A percentile compares a stretch with the other conserved stretches of the same genome.
Conservation (phyloP, 768 basidiomycete species). For the Scleroderma bovista region DNA sequence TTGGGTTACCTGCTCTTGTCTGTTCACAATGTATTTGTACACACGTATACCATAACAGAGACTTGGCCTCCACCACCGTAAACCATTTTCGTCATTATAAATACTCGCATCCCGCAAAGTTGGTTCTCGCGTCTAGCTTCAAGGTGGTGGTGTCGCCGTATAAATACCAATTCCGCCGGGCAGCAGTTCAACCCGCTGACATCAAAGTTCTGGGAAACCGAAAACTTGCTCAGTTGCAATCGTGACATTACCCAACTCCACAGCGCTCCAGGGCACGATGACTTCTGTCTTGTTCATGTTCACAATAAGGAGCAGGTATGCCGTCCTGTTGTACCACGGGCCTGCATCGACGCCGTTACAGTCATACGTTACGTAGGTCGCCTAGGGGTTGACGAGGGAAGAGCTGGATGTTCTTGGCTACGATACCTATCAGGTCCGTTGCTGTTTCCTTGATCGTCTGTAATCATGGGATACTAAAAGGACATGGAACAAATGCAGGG, state of each 20-base stretch:
- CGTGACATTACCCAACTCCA: conserved; percentile 14
- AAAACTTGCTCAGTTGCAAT: conserved; percentile 15
- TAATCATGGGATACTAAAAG: conserved; percentile 12
- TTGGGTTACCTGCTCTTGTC: no score
- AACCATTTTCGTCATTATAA: no score
- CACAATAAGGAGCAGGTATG: conserved; percentile 17
- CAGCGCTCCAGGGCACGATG: conserved; percentile 11
- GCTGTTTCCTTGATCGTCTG: conserved; percentile 21
- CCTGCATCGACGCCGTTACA: conserved; percentile 20
- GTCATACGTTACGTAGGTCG: conserved; percentile 4
- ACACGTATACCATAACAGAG: no score
- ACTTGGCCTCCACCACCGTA: no score
- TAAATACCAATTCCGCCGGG: conserved; percentile 20
- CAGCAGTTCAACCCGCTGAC: conserved; percentile 15
- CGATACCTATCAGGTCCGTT: not conserved
- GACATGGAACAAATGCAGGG: no score
- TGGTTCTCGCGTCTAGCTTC: no score
- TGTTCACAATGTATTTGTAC: no score
- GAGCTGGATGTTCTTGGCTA: conserved; percentile 11
- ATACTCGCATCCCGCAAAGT: no score
- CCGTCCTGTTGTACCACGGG: conserved; percentile 17
- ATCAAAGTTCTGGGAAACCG: conserved; percentile 10
- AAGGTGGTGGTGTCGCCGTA: conserved; percentile 4
- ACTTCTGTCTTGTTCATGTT: conserved; percentile 1
- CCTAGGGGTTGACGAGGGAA: conserved; percentile 15